Conservation (phyloP, 2,329 filamentous ascomycete genomes). For the Acephala macrosclerotiorum region DNA sequence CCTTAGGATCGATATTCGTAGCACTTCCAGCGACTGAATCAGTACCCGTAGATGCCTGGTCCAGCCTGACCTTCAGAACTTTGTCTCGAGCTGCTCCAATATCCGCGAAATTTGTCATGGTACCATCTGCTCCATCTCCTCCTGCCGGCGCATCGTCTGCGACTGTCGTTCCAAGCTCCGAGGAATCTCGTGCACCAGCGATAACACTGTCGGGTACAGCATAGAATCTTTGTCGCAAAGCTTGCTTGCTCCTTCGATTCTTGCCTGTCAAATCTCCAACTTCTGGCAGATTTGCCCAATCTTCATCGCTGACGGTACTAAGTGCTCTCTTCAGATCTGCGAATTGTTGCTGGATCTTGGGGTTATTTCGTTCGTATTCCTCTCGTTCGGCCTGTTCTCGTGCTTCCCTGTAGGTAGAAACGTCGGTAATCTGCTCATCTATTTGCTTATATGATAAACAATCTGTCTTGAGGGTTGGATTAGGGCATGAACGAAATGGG, state of each 20-base stretch:
- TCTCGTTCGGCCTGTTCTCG: slow-evolving; percentile 90
- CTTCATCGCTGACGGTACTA: slow-evolving; percentile 87
- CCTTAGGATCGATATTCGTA: slow-evolving; percentile 92
- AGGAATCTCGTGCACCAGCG: slow-evolving; percentile 80
- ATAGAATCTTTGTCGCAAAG: slow-evolving; percentile 86
- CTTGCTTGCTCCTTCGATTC: slow-evolving; percentile 85
- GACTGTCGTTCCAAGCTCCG: slow-evolving; percentile 88
- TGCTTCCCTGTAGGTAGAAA: slow-evolving; percentile 80
- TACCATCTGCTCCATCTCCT: slow-evolving; percentile 72
- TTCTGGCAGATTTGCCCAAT: slow-evolving; percentile 95
- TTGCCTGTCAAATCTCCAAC: slow-evolving; percentile 97
- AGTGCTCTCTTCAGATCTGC: slow-evolving; percentile 93
- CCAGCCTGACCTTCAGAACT: slow-evolving; percentile 90
- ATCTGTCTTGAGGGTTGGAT: slow-evolving; percentile 52
- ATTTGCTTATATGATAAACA: slow-evolving; percentile 73
- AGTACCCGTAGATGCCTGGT: slow-evolving; percentile 81
- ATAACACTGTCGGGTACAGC: slow-evolving; percentile 96
- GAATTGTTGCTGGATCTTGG: slow-evolving; percentile 98
- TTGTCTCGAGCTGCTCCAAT: slow-evolving; percentile 97
- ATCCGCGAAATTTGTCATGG: slow-evolving; percentile 97
- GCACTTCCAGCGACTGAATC: slow-evolving; percentile 79
- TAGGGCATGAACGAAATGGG: slow-evolving; percentile 35
- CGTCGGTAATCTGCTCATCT: slow-evolving; percentile 82
- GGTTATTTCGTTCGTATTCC: slow-evolving; percentile 96
- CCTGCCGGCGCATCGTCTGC: slow-evolving; percentile 74